Evolutionary conservation across 495 filamentous ascomycete genomes (phyloP).

Genomic region (Bombardia bombarda): DNA sequence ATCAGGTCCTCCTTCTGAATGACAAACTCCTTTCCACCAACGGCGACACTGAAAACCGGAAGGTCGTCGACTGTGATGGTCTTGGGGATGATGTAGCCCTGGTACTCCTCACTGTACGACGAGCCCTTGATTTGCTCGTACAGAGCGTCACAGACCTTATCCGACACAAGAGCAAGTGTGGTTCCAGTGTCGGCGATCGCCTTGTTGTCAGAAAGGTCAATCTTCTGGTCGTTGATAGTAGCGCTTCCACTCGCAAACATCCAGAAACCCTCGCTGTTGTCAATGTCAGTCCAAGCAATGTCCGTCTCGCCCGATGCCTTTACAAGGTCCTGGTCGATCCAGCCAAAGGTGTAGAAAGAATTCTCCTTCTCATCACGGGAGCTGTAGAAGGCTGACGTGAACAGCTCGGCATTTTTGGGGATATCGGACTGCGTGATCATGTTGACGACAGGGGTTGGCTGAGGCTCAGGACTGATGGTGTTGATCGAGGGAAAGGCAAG

Average conservation of each 20-base stretch:
- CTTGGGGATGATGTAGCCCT: slow-evolving; percentile 62
- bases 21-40: slow-evolving; percentile 56
- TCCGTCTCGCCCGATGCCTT: slow-evolving; percentile 44
- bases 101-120: slow-evolving; percentile 51
- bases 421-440: slow-evolving; percentile 66
- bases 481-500: slow-evolving; percentile 66
- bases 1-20: slow-evolving; percentile 67
- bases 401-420: slow-evolving; percentile 53
- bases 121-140: slow-evolving; percentile 66
- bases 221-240: slow-evolving; percentile 51
- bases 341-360: slow-evolving; percentile 77
- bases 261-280: slow-evolving; percentile 70
- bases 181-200: slow-evolving; percentile 78
- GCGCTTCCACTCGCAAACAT: slow-evolving; percentile 53
- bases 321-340: slow-evolving; percentile 59
- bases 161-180: slow-evolving; percentile 62
- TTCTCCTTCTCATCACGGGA: slow-evolving; percentile 50
- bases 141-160: slow-evolving; percentile 56
- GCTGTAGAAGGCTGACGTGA: slow-evolving; percentile 65
- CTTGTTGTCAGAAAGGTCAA: slow-evolving; percentile 54
- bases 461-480: slow-evolving; percentile 51
- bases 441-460: slow-evolving; percentile 66
- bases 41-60: slow-evolving; percentile 60
- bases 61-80: slow-evolving; percentile 47
- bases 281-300: slow-evolving; percentile 56